phyloP scores from a whole-genome alignment of 305 asterid genomes.

The Solanum aculeatissimum region DNA sequence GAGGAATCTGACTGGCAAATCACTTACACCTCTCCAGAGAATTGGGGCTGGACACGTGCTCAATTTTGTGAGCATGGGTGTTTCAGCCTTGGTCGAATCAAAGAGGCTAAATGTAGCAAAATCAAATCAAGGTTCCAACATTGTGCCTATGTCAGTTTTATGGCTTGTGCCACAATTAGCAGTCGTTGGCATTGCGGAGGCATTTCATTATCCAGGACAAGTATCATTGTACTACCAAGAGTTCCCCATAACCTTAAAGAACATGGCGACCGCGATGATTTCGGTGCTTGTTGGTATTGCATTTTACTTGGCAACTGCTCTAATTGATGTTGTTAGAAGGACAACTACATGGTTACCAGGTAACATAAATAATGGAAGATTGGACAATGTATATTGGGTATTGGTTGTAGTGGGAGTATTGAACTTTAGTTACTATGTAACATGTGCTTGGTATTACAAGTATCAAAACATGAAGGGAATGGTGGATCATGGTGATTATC shows the following conservation, averaged over 20 bases:
- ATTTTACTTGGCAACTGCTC: constrained; percentile 20
- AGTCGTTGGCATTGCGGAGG: constrained; percentile 11
- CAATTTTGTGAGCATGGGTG: constrained; percentile 20
- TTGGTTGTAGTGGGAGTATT: constrained; percentile 14
- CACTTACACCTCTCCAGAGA: constrained; percentile 20
- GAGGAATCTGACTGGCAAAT: neutral
- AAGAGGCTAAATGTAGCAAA: constrained; percentile 14
- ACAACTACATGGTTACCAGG: constrained; percentile 36
- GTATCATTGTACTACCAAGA: constrained; percentile 22
- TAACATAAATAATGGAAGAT: constrained; percentile 34
- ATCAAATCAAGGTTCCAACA: neutral
- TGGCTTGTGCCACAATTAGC: constrained; percentile 15
- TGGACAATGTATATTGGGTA: constrained; percentile 44
- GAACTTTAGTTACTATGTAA: constrained; percentile 37
- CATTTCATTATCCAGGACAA: constrained; percentile 20
- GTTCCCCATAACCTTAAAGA: constrained; percentile 32
- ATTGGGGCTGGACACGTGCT: constrained; percentile 36
- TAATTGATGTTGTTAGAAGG: constrained; percentile 18
- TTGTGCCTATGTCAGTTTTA: constrained; percentile 28
- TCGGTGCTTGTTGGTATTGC: too few species aligned
- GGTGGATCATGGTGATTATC: too few species aligned
- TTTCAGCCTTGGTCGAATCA: constrained; percentile 26
- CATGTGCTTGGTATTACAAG: constrained; percentile 18
- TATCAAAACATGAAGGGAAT: too few species aligned
- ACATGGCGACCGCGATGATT: constrained; percentile 11